These are phyloP conservation scores for Rhytidiadelphus loreus DNA, from an alignment of 225 moss, liverwort and hornwort species.

Conservation along the genomic window DNA sequence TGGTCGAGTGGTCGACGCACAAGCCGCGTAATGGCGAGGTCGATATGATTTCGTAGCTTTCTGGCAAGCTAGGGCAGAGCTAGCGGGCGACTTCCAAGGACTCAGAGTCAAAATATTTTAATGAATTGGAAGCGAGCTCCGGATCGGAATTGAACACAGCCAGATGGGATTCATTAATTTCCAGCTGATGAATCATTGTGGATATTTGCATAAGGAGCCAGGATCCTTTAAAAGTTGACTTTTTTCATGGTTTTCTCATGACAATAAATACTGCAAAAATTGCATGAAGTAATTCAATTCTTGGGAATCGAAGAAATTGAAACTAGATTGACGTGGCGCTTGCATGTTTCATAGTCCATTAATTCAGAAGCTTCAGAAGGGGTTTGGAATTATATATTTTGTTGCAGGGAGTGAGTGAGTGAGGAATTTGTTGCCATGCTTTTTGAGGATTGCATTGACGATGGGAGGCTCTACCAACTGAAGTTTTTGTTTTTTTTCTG, in stretches of 20 bases:
- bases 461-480: not conserved
- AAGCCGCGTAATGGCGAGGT: not conserved
- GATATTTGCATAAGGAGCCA: not conserved
- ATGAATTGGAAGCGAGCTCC: not conserved
- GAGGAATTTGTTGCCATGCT: not conserved
- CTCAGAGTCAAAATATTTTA: not conserved
- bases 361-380: not conserved
- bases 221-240: too few relatives aligned
- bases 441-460: not conserved
- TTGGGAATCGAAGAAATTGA: not conserved
- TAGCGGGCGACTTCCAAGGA: not conserved
- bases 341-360: not conserved
- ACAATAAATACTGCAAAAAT: not conserved
- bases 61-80: not conserved
- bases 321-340: too few relatives aligned
- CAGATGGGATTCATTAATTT: not conserved
- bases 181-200: not conserved
- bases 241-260: not conserved
- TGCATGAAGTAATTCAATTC: not conserved
- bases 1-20: not conserved
- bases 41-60: too few relatives aligned
- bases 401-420: not conserved
- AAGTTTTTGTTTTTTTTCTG: too few relatives aligned
- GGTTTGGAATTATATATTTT: not conserved
- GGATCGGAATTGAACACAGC: too few relatives aligned